phyloP scores from a whole-genome alignment of 805 yeast genomes.

The Ogataea methanolica region DNA sequence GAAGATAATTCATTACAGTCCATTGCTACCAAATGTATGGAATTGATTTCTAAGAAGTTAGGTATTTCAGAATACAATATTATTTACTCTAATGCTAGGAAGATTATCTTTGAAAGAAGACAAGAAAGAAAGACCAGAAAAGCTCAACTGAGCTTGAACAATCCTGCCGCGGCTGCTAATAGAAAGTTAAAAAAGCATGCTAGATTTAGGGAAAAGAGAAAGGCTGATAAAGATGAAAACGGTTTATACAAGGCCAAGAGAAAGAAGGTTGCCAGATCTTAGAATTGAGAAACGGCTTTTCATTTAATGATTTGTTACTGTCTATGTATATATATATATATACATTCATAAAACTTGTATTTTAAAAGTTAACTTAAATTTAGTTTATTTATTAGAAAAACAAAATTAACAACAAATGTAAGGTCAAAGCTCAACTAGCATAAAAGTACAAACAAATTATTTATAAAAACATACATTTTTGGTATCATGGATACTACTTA shows the following conservation, averaged over 20 bases:
- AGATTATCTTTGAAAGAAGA: constrained; percentile 55
- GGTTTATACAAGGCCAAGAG: constrained; percentile 69
- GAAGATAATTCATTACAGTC: constrained; percentile 15
- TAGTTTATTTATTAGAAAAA: too few relatives aligned
- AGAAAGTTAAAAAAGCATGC: constrained; percentile 74
- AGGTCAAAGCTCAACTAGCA: too few relatives aligned
- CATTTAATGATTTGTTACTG: not conserved
- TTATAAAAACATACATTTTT: not conserved
- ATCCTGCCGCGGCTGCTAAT: constrained; percentile 79
- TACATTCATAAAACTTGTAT: too few relatives aligned
- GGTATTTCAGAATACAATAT: constrained; percentile 68
- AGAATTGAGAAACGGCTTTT: not conserved
- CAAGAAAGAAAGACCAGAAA: constrained; percentile 71
- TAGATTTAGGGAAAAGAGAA: constrained; percentile 72
- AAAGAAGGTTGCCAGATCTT: constrained; percentile 29
- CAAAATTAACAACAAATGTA: not conserved
- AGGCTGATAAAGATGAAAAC: constrained; percentile 66
- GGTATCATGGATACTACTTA: too few relatives aligned
- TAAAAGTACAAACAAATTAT: not conserved
- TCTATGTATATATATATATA: not conserved
- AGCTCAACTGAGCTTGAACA: constrained; percentile 67
- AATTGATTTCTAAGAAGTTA: constrained; percentile 59
- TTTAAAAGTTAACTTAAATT: too few relatives aligned
- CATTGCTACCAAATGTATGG: constrained; percentile 61
- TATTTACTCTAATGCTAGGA: constrained; percentile 60